A percentile compares a stretch with the other conserved stretches of the same genome.
These are phyloP conservation scores for Pistacia vera DNA, from an alignment of 345 rosid genomes.

Conservation along the genomic window DNA sequence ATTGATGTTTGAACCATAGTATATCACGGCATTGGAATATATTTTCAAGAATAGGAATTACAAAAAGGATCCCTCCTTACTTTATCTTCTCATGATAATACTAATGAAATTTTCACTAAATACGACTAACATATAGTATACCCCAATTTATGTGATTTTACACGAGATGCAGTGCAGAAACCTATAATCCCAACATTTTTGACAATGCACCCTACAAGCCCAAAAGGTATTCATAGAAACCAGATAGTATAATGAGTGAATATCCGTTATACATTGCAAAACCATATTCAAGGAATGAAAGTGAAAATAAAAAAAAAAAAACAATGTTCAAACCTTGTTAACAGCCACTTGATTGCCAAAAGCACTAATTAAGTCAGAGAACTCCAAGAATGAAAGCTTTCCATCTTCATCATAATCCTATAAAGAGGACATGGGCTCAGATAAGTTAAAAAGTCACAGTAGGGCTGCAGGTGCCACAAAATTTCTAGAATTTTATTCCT, in stretches of 20 bases:
- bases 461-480: neutral
- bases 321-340: conserved; percentile 58
- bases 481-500: no score
- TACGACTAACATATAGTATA: neutral
- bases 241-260: neutral
- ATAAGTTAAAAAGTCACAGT: conserved; percentile 6
- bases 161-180: conserved; percentile 5
- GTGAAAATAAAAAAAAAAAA: neutral
- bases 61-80: neutral
- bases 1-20: neutral
- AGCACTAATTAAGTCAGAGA: conserved; percentile 72
- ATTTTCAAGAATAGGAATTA: conserved; percentile 2
- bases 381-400: conserved; percentile 75
- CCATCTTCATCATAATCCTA: conserved; percentile 94
- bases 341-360: conserved; percentile 84
- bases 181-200: neutral
- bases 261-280: neutral
- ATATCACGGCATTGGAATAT: neutral
- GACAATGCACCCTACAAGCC: neutral
- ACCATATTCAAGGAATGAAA: conserved; percentile 10
- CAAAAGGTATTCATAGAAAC: neutral
- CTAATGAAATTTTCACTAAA: no score
- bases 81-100: neutral
- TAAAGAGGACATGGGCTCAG: neutral
- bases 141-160: neutral